Base-by-base conservation (phyloP, 345 rosid species). In the Crucihimalaya himalaica region DNA sequence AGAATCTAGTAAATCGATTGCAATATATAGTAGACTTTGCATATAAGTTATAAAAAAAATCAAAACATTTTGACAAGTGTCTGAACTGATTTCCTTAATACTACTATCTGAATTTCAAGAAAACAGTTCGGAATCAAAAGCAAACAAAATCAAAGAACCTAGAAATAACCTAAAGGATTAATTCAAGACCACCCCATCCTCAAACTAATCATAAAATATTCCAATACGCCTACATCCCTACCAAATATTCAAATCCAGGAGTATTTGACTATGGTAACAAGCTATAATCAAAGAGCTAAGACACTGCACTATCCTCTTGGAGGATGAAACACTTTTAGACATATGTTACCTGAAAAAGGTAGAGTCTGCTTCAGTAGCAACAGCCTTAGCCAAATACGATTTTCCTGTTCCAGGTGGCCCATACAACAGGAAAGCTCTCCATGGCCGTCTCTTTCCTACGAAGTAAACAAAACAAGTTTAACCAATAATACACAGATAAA, bases 351-450 rank as follows among this genome's bases (percentile, higher is more conserved):
- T 93, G 82, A 88, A 93, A 78, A 93, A 90, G 14, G 97, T 90
- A 16, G 97, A 93, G 62, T 93, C 98, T 28, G 97, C 97, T 83
- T 93, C 97, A 19, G 98, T 88, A 32, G 97, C 98, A 78, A 93
- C 98, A 68, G 98, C 98, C 81, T 93, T 93, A 4, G 98, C 98
- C 71, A 93, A 79, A 68, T 93, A 93, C 11, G 98, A 93, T 80
- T 93, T 93, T 50, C 98, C 98, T 1, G 98, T 93, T 65, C 98
- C 98, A 48, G 98, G 98, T 14, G 98, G 98, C 6, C 98, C 98
- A 74, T 90, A 93, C 68, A 93, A 81, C 32, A 90, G 82, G 65
- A 93, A 93, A 46, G 98, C 98, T 74, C 93, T 83, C 98, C 98
- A 93, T 1, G 98, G 98, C 43, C 80, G 83, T 53, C 98, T 89